Evolutionary conservation across 331 rosid species (phyloP).

Genomic region (Phaseolus coccineus): DNA sequence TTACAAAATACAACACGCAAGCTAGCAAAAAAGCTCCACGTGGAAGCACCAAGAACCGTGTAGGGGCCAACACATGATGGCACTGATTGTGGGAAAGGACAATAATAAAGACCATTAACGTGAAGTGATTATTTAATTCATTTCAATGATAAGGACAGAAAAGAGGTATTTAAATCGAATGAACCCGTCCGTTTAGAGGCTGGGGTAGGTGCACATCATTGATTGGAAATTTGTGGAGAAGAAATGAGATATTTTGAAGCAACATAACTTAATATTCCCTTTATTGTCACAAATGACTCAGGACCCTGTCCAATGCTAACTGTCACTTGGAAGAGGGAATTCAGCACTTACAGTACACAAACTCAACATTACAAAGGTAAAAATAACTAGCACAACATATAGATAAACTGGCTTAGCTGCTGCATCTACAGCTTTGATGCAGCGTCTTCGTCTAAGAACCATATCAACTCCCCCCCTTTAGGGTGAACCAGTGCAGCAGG

Average conservation of each 20-base stretch:
- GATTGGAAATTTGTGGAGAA: conserved; percentile 1
- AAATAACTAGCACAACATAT: conserved; percentile 33
- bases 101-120: not conserved
- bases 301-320: conserved; percentile 33
- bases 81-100: conserved; percentile 34
- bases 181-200: not conserved
- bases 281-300: conserved; percentile 46
- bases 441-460: conserved; percentile 91
- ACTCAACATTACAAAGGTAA: conserved; percentile 37
- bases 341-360: conserved; percentile 34
- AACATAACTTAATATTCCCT: conserved; percentile 6
- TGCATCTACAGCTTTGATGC: conserved; percentile 79
- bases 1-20: not conserved
- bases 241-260: conserved; percentile 26
- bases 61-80: conserved; percentile 5
- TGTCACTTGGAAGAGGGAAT: conserved; percentile 36
- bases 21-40: not conserved
- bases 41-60: conserved; percentile 7
- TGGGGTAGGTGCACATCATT: not conserved
- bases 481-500: conserved; percentile 81
- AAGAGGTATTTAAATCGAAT: not conserved
- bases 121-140: conserved; percentile 11
- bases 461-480: conserved; percentile 76
- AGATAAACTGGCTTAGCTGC: conserved; percentile 35
- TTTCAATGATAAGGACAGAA: conserved; percentile 25